These are phyloP conservation scores for Austroboletus eburneus DNA, from an alignment of 768 basidiomycete species.

Conservation along the genomic window DNA sequence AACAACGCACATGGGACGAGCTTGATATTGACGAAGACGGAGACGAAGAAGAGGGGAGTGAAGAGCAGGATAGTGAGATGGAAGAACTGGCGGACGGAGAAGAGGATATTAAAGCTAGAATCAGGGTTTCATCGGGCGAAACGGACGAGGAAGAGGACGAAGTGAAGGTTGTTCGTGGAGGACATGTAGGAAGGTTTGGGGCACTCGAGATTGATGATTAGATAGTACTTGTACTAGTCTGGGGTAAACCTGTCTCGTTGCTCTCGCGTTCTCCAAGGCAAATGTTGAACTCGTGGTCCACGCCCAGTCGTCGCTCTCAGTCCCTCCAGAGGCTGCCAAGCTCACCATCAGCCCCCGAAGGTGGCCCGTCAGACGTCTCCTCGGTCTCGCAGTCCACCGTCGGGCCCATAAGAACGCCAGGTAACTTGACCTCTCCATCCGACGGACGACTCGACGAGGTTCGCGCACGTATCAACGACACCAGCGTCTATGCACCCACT, in stretches of 20 bases:
- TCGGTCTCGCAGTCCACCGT: slow-evolving; percentile 17
- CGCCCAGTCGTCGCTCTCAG: too few species aligned
- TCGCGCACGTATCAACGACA: slow-evolving; percentile 24
- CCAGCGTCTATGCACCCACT: slow-evolving; percentile 18
- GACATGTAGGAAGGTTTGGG: slow-evolving; percentile 26
- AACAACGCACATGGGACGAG: slow-evolving; percentile 21
- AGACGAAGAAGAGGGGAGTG: slow-evolving; percentile 31
- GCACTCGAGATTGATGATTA: slow-evolving; percentile 28
- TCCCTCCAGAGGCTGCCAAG: slow-evolving; percentile 4
- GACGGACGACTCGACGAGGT: slow-evolving; percentile 20
- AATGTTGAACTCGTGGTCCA: slow-evolving; percentile 32
- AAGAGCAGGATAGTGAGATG: slow-evolving; percentile 20
- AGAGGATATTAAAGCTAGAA: neutral
- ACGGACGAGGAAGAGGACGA: slow-evolving; percentile 19
- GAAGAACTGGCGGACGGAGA: slow-evolving; percentile 13
- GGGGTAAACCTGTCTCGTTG: neutral
- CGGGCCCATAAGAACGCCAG: slow-evolving; percentile 9
- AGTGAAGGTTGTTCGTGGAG: slow-evolving; percentile 8
- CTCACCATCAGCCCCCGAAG: neutral
- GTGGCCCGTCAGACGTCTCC: slow-evolving; percentile 9
- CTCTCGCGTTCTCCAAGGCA: neutral
- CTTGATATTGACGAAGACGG: slow-evolving; percentile 27
- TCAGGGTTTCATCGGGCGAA: slow-evolving; percentile 10
- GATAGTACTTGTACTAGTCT: slow-evolving; percentile 7
- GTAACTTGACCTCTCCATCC: slow-evolving; percentile 16